A percentile compares a stretch with the other conserved stretches of the same genome.
These are phyloP conservation scores for Thermoascus crustaceus DNA, from an alignment of 2,329 filamentous ascomycete species.

Conservation along the genomic window DNA sequence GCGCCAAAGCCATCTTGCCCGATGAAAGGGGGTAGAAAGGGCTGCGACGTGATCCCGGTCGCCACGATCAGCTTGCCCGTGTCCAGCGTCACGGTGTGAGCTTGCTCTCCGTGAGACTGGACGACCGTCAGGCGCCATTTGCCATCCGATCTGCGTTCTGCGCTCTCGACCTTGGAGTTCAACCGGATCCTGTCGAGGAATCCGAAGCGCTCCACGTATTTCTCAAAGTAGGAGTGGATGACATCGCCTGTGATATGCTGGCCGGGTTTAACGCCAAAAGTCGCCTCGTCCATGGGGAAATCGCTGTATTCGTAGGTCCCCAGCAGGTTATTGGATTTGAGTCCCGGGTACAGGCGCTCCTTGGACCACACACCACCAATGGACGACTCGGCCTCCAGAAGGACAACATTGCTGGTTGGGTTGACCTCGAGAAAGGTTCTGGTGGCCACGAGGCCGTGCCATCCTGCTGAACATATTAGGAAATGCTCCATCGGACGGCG, in stretches of 20 bases:
- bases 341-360: conserved; percentile 55
- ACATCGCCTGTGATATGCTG: conserved; percentile 53
- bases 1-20: conserved; percentile 44
- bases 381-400: conserved; percentile 51
- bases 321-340: conserved; percentile 66
- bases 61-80: conserved; percentile 51
- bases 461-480: conserved; percentile 37
- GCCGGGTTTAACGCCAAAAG: conserved; percentile 41
- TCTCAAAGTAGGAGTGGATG: conserved; percentile 49
- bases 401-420: conserved; percentile 46
- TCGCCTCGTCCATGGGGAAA: conserved; percentile 57
- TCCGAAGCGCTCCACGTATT: conserved; percentile 47
- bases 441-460: conserved; percentile 52
- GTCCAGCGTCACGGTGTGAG: conserved; percentile 12
- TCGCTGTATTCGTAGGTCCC: conserved; percentile 68
- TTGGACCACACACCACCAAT: conserved; percentile 64
- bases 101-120: conserved; percentile 10
- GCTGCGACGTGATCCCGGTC: conserved; percentile 52
- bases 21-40: conserved; percentile 46
- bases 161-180: conserved; percentile 43
- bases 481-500: conserved; percentile 31
- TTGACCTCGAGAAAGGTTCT: conserved; percentile 55
- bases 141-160: conserved; percentile 35
- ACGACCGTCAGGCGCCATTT: conserved; percentile 27
- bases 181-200: conserved; percentile 44